Evolutionary conservation across 306 rosid species (phyloP).

Genomic region (Rosa lucieae): DNA sequence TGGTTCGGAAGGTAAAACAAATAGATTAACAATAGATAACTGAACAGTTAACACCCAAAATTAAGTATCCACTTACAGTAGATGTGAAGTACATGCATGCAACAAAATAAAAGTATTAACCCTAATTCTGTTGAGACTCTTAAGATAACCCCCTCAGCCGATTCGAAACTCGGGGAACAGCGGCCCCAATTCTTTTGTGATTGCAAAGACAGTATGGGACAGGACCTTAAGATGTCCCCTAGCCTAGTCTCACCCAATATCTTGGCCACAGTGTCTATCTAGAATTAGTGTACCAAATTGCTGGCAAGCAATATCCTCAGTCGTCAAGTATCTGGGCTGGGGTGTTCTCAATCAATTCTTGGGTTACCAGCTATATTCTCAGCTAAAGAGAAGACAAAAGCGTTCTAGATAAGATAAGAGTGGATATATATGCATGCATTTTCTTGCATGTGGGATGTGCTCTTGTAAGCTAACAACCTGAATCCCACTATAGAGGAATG

Average conservation of each 20-base stretch:
- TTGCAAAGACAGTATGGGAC: constrained; percentile 42
- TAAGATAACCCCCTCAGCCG: not conserved
- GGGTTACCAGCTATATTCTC: constrained; percentile 7
- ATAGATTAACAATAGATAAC: not conserved
- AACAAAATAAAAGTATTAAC: not conserved
- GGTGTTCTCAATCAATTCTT: not conserved
- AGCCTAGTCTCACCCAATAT: constrained; percentile 16
- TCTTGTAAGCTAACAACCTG: not conserved
- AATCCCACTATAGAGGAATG: not conserved
- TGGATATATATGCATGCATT: constrained; percentile 2
- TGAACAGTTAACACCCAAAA: not conserved
- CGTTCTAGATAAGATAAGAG: constrained; percentile 32
- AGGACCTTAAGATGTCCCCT: constrained; percentile 27
- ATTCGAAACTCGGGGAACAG: constrained; percentile 7
- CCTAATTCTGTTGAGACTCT: not conserved
- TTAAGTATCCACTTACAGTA: no score
- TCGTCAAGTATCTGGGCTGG: not conserved
- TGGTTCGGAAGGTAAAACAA: not conserved
- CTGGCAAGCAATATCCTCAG: constrained; percentile 27
- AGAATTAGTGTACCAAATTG: constrained; percentile 23
- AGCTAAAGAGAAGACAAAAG: not conserved
- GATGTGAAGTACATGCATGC: not conserved
- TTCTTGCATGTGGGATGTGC: not conserved
- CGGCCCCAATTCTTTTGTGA: constrained; percentile 22
- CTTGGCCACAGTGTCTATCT: constrained; percentile 16